Conservation (phyloP, 2,329 filamentous ascomycete species). For the Nemania diffusa region DNA sequence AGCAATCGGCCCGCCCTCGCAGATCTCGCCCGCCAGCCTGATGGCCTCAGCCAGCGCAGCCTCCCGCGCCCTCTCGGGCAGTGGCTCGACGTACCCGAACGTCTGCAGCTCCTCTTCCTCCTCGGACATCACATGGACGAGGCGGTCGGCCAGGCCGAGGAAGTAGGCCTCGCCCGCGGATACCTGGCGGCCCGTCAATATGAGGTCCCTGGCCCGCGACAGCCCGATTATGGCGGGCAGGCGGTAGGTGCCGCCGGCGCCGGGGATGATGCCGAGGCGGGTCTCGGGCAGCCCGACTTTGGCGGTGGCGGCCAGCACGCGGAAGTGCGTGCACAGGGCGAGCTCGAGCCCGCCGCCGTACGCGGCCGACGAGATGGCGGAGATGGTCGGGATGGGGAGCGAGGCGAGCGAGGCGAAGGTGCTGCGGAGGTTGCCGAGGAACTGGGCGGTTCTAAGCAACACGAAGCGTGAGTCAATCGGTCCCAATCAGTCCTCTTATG, state of each 20-base stretch:
- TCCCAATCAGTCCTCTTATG: too few species aligned
- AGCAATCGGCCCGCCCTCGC: conserved; percentile 87
- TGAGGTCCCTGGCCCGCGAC: conserved; percentile 84
- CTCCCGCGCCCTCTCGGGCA: conserved; percentile 69
- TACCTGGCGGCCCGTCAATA: conserved; percentile 90
- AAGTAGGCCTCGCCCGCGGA: conserved; percentile 88
- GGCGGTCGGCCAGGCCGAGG: conserved; percentile 86
- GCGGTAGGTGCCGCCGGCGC: conserved; percentile 91
- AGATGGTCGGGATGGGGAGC: conserved; percentile 89
- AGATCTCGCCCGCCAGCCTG: conserved; percentile 83
- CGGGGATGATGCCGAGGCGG: conserved; percentile 90
- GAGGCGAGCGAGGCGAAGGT: conserved; percentile 79
- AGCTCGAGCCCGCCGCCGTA: conserved; percentile 95
- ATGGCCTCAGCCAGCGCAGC: conserved; percentile 81
- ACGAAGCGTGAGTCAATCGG: conserved; percentile 3
- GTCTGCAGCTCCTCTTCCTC: conserved; percentile 58
- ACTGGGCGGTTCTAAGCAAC: conserved; percentile 74
- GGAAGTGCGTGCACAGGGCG: conserved; percentile 87
- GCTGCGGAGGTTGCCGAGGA: conserved; percentile 78
- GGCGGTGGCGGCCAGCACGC: conserved; percentile 83
- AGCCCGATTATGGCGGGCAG: conserved; percentile 84
- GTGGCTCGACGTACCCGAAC: conserved; percentile 49
- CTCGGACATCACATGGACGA: conserved; percentile 80
- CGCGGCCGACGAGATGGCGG: conserved; percentile 84
- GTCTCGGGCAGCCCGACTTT: conserved; percentile 86